Evolutionary conservation across 306 rosid species (phyloP), one percentile per base, ranked within the genome.

Genomic region (Arachis hypogaea): DNA sequence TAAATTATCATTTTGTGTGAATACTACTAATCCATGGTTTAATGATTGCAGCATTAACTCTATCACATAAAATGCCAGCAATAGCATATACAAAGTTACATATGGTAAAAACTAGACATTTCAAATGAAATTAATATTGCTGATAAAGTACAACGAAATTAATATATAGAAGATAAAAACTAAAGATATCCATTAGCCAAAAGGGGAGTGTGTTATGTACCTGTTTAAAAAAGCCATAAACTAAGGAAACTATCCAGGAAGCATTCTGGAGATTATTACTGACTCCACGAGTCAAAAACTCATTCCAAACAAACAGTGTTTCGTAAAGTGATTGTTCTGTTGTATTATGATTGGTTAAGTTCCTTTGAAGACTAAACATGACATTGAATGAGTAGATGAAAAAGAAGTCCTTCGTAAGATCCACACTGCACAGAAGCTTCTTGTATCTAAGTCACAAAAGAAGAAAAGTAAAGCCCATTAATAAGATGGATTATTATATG

Each of bases 391-490:
- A 88, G 89, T 94, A 92, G 95, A 97, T 94, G 88, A 84, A 94
- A 88, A 88, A 88, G 99, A 94, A 94, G 92, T 94, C 99, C 93
- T 90, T 92, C 9, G 92, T 86, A 75, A 94, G 97, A 75, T 94
- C 99, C 97, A 94, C 86, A 77, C 95, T 85, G 96, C 96, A 86
- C 79, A 94, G 90, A 81, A 89, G 95, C 96, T 85, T 94, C 99
- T 94, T 94, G 97, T 94, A 94, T 94, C 99, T 94, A 92, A 76
- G 68, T 75, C 84, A 88, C 79, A 83, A 77, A 76, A 85, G 85
- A 85, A 81, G 73, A 78, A 80, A 73, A 74, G 64, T 59, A 78
- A 84, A 71, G 65, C 71, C 84, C 68, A 74, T 94, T 83, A 86
- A 78, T 77, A 80, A 73, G 72, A 71, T 68, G 73, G 59, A 71